Conservation (phyloP, 2,329 filamentous ascomycete genomes). For the Phyllosticta ampelicida region DNA sequence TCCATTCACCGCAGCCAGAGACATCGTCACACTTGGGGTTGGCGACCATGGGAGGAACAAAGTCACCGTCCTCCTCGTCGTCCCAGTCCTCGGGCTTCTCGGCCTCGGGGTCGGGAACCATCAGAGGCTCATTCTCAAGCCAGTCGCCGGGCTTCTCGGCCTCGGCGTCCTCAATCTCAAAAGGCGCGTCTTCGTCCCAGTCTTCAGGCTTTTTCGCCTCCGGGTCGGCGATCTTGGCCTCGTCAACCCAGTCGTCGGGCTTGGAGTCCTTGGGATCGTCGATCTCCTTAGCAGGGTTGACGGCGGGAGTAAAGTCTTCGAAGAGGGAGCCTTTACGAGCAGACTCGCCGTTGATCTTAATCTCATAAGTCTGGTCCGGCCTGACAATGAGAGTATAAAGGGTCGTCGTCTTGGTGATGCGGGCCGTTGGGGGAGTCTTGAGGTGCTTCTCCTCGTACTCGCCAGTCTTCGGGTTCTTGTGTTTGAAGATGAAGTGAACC, state of each 20-base stretch:
- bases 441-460: slow-evolving; percentile 99
- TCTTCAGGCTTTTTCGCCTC: slow-evolving; percentile 94
- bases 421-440: slow-evolving; percentile 68
- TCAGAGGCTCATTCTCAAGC: slow-evolving; percentile 79
- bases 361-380: slow-evolving; percentile 89
- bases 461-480: slow-evolving; percentile 99
- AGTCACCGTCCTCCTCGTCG: slow-evolving; percentile 98
- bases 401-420: slow-evolving; percentile 82
- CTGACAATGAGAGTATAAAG: slow-evolving; percentile 96
- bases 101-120: slow-evolving; percentile 83
- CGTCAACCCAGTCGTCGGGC: slow-evolving; percentile 92
- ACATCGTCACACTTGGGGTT: slow-evolving; percentile 94
- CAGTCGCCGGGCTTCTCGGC: slow-evolving; percentile 89
- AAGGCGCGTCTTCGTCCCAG: slow-evolving; percentile 98
- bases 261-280: slow-evolving; percentile 89
- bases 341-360: slow-evolving; percentile 82
- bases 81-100: slow-evolving; percentile 99
- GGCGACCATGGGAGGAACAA: slow-evolving; percentile 76
- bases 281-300: slow-evolving; percentile 93
- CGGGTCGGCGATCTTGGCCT: slow-evolving; percentile 81
- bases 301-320: slow-evolving; percentile 84
- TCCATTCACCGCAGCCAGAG: slow-evolving; percentile 90
- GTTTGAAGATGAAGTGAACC: slow-evolving; percentile 94
- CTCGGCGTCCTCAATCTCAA: slow-evolving; percentile 88
- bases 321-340: slow-evolving; percentile 84